Base-by-base conservation (phyloP, 2,329 filamentous ascomycete genomes). In the Tolypocladium amazonense region DNA sequence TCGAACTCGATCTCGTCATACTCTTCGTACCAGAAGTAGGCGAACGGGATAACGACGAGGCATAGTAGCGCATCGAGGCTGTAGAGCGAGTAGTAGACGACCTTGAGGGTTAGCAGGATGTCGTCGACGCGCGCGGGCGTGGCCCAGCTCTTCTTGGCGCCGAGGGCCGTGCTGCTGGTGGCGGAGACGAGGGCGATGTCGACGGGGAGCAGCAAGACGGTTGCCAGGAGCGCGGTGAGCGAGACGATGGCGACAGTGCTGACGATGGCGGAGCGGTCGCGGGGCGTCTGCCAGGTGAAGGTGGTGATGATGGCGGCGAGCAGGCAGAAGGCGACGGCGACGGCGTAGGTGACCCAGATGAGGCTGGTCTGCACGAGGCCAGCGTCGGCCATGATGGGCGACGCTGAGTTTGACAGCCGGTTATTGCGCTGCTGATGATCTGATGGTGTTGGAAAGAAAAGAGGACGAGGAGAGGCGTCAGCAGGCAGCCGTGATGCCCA, bases 11-110 rank as follows among this genome's bases (percentile, higher is more conserved):
- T 87, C 75, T 97, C 92, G 68, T 97, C 93, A 65, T 96, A 96
- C 73, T 97, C 94, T 73, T 99, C 94, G 69, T 96, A 94, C 86
- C 89, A 97, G 73, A 99, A 99, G 77, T 99, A 99, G 56, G 92
- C 88, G 71, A 99, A 99, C 0, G 94, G 94, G 25, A 97, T 88
- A 53, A 96, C 83, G 23, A 97, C 73, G 54, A 99, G 79, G 70
- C 94, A 99, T 14, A 99, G 83, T 7, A 97, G 72, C 1, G 92
- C 90, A 73, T 99, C 94, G 65, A 97, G 78, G 67, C 90, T 94
- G 77, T 97, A 99, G 0, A 99, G 81, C 0, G 86, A 81, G 74
- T 97, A 97, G 77, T 99, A 99, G 60, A 96, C 88, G 61, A 95
- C 82, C 72, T 90, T 90, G 64, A 99, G 81, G 0, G 90, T 91